These are phyloP conservation scores for Kwoniella sp. DNA, from an alignment of 768 basidiomycete genomes.

Conservation along the genomic window DNA sequence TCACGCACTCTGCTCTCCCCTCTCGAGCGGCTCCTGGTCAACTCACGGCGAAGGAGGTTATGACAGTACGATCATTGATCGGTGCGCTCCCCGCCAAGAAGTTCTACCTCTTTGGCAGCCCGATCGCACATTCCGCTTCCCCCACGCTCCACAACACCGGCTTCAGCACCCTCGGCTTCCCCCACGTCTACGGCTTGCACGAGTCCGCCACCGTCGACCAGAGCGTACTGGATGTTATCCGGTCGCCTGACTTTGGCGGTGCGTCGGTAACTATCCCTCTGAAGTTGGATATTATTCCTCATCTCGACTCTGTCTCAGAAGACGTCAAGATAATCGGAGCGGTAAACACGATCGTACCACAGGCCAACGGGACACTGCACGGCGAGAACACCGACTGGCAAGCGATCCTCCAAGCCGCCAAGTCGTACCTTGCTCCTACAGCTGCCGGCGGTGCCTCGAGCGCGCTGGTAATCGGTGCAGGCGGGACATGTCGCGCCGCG, in stretches of 20 bases:
- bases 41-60: conserved; percentile 82
- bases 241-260: conserved; percentile 78
- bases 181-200: conserved; percentile 75
- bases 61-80: conserved; percentile 74
- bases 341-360: conserved; percentile 81
- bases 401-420: conserved; percentile 69
- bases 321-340: conserved; percentile 87
- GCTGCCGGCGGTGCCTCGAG: conserved; percentile 58
- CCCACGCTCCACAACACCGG: conserved; percentile 91
- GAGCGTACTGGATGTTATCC: conserved; percentile 67
- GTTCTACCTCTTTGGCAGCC: conserved; percentile 87
- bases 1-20: conserved; percentile 86
- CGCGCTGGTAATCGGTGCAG: conserved; percentile 88
- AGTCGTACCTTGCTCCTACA: conserved; percentile 57
- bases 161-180: conserved; percentile 77
- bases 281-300: conserved; percentile 85
- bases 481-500: conserved; percentile 91
- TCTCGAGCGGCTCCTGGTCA: conserved; percentile 90
- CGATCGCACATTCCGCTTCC: conserved; percentile 85
- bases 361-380: conserved; percentile 63
- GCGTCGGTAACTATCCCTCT: conserved; percentile 96
- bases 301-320: conserved; percentile 75
- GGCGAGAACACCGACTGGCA: conserved; percentile 98
- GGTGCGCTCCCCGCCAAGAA: conserved; percentile 73
- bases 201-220: conserved; percentile 72